Percentiles rank a stretch among this genome's conserved stretches.
Conservation (phyloP, 371 early-diverging fungal genomes). For the Chytridium lagenaria region DNA sequence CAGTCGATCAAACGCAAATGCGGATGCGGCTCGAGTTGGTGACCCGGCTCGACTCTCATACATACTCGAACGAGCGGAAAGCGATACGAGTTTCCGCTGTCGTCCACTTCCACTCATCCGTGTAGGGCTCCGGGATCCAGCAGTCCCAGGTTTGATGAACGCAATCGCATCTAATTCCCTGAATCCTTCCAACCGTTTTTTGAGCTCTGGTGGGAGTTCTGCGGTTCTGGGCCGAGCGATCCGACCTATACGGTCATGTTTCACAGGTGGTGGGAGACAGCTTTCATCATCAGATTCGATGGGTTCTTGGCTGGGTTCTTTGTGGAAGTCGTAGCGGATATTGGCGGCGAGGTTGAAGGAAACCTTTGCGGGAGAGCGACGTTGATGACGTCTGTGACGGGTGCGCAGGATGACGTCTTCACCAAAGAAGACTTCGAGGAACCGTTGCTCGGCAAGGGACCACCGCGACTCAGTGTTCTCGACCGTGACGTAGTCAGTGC, state of each 20-base stretch:
- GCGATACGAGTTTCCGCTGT: not conserved
- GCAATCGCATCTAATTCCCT: conserved; percentile 41
- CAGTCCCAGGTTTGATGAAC: conserved; percentile 31
- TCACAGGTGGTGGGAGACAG: not conserved
- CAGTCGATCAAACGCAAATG: conserved; percentile 5
- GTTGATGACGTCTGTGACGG: conserved; percentile 28
- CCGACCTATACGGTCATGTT: not conserved
- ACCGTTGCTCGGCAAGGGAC: conserved; percentile 39
- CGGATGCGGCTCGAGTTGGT: not conserved
- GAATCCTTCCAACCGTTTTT: conserved; percentile 31
- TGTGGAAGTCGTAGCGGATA: not conserved
- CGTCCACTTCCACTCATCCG: not conserved
- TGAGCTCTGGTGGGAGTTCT: conserved; percentile 35
- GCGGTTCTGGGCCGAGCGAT: conserved; percentile 41
- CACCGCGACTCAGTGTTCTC: conserved; percentile 30
- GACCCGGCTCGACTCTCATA: not conserved
- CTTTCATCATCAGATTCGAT: conserved; percentile 10
- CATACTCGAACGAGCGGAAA: not conserved
- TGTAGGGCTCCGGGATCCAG: not conserved
- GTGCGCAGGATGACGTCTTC: conserved; percentile 28
- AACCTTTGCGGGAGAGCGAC: conserved; percentile 19
- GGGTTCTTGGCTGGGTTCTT: not conserved
- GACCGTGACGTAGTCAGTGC: conserved; percentile 1
- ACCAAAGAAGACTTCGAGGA: conserved; percentile 46
- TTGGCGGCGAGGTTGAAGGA: conserved; percentile 22